Base-by-base conservation (phyloP, 1,284 basidiomycete species). In the Ceratobasidium sp. region DNA sequence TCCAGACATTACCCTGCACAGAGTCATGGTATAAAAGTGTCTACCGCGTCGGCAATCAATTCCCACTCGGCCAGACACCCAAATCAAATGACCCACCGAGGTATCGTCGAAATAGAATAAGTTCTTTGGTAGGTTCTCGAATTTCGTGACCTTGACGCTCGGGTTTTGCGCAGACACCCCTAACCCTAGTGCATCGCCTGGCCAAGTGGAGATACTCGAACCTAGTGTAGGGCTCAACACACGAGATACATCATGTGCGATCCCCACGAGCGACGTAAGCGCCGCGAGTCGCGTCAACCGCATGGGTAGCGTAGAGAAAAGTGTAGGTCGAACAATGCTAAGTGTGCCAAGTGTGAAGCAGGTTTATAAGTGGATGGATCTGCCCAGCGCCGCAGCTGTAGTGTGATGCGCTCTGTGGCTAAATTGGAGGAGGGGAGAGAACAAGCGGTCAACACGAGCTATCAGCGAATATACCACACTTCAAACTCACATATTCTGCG, bases 51-150 rank as follows among this genome's bases (percentile, higher is more conserved):
- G 48, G n/a, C 22, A 58, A 22, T 41, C 19, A 61, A n/a, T 22
- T 65, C 37, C 43, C n/a, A 56, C 24, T n/a, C 2, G 16, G 46
- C 27, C 22, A 54, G 24, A 37, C 46, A n/a, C 54, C 27, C 49
- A 24, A 49, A 14, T 9, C 19, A 14, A 51, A 46, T 27, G 29
- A 37, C 68, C 77, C 77, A 95, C 94, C 51, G 90, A 82, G 6
- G 93, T 91, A 83, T 98, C 96, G 78, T 97, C 93, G 83, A 98
- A 97, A 86, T 96, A 98, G 85, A 93, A 92, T 69, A 98, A 82
- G 78, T 88, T 86, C n/a, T 87, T 86, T 0, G 96, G 96, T n/a
- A 94, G 83, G 81, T 93, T 92, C 46, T 83, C 80, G 74, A 88
- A 84, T 29, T 83, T 78, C 6, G 82, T 84, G n/a, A 84, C 77